A percentile compares a stretch with the other conserved stretches of the same genome.
phyloP scores from a whole-genome alignment of 2,329 filamentous ascomycete genomes.

The Diaporthe destruens region DNA sequence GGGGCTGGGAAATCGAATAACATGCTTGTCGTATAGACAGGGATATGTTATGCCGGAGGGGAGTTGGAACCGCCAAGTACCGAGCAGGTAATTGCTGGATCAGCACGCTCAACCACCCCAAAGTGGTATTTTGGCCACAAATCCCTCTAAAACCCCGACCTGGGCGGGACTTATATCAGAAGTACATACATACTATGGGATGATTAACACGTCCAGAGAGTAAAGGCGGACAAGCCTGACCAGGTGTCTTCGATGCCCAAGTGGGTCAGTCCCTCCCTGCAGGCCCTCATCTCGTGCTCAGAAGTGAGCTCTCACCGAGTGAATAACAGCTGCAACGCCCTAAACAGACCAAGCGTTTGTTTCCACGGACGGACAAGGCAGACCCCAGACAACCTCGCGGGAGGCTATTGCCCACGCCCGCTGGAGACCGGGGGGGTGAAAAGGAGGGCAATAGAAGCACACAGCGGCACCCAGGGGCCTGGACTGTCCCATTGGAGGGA shows the following conservation, averaged over 20 bases:
- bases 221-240: not conserved
- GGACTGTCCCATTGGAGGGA: constrained; percentile 16
- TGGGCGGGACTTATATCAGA: constrained; percentile 9
- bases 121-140: constrained; percentile 20
- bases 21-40: not conserved
- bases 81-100: not conserved
- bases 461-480: not conserved
- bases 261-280: not conserved
- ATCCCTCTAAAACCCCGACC: constrained; percentile 12
- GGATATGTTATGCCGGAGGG: constrained; percentile 10
- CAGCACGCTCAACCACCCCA: not conserved
- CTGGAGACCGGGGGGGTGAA: constrained; percentile 4
- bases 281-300: not conserved
- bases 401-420: constrained; percentile 21
- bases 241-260: constrained; percentile 1
- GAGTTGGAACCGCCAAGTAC: constrained; percentile 14
- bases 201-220: not conserved
- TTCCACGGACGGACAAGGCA: constrained; percentile 24
- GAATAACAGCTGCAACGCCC: constrained; percentile 19
- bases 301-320: constrained; percentile 26
- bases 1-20: constrained; percentile 15
- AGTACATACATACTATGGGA: constrained; percentile 8
- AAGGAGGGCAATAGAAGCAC: not conserved
- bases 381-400: not conserved
- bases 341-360: constrained; percentile 32